Evolutionary conservation across 2,329 filamentous ascomycete genomes (phyloP).

Genomic region (Tolypocladium endophyticum): DNA sequence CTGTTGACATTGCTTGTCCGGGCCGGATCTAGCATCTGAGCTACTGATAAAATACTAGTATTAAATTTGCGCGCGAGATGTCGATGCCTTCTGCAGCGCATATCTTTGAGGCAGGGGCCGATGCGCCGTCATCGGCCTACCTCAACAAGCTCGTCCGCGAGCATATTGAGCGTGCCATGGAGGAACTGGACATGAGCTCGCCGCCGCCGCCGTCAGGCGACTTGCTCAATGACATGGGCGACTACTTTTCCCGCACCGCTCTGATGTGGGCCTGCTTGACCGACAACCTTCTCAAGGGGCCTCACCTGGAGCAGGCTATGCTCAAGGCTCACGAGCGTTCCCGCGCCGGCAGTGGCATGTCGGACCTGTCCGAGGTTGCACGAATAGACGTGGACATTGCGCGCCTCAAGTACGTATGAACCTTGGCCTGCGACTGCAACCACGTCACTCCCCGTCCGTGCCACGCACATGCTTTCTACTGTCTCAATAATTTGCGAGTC

Average conservation of each 20-base stretch:
- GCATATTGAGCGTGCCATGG: constrained; percentile 15
- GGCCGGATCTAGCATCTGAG: not conserved
- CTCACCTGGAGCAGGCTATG: constrained; percentile 19
- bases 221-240: constrained; percentile 22
- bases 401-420: constrained; percentile 20
- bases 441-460: not conserved
- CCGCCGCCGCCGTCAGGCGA: constrained; percentile 11
- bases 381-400: constrained; percentile 20
- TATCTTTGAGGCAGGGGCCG: constrained; percentile 18
- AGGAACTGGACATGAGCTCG: constrained; percentile 11
- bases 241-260: constrained; percentile 24
- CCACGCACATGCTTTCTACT: not conserved
- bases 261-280: constrained; percentile 21
- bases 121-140: constrained; percentile 1
- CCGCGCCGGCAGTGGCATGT: constrained; percentile 11
- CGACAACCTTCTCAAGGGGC: constrained; percentile 19
- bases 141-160: constrained; percentile 17
- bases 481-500: not conserved
- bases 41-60: not conserved
- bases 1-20: not conserved
- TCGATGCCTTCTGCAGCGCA: constrained; percentile 15
- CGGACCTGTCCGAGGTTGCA: constrained; percentile 17
- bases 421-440: not conserved
- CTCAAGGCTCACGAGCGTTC: constrained; percentile 17
- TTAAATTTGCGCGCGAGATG: constrained; percentile 2